A percentile compares a stretch with the other conserved stretches of the same genome.
Evolutionary conservation across 2,329 filamentous ascomycete species (phyloP).

Genomic region (Diaporthe humulicola): DNA sequence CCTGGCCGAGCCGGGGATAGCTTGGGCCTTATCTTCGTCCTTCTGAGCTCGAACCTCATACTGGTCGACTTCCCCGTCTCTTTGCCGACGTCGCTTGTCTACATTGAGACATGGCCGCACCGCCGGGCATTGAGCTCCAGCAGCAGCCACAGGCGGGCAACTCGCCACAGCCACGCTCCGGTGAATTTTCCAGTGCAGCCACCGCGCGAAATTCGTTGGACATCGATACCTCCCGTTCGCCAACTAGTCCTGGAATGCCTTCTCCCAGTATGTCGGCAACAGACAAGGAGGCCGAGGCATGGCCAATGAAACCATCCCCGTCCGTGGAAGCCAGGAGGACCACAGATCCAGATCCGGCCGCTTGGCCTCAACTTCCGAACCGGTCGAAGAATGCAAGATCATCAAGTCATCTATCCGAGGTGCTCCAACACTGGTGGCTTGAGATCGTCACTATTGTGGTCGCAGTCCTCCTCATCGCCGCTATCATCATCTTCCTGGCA

Average conservation of each 20-base stretch:
- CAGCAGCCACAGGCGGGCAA: not conserved
- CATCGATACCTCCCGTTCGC: not conserved
- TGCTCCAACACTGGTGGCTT: conserved; percentile 34
- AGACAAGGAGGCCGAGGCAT: not conserved
- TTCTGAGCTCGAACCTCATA: conserved; percentile 3
- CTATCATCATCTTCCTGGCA: conserved; percentile 34
- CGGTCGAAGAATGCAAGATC: not conserved
- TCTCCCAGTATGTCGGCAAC: not conserved
- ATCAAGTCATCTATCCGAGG: conserved; percentile 29
- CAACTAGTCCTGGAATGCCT: not conserved
- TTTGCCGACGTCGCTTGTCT: conserved; percentile 19
- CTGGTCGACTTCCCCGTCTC: not conserved
- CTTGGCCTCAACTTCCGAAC: conserved; percentile 1
- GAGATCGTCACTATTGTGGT: conserved; percentile 36
- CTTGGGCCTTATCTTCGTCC: not conserved
- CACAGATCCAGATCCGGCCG: not conserved
- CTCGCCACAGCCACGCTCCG: not conserved
- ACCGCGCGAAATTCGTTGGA: not conserved
- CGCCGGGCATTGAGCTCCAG: conserved; percentile 33
- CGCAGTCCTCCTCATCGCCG: conserved; percentile 27
- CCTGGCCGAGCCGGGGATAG: not conserved
- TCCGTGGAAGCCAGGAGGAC: not conserved
- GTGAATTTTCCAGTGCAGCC: not conserved
- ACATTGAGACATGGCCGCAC: conserved; percentile 14
- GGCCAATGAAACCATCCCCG: conserved; percentile 1